These are phyloP conservation scores for Tetrapisispora pingtungensis DNA, from an alignment of 805 yeast genomes.

Conservation along the genomic window DNA sequence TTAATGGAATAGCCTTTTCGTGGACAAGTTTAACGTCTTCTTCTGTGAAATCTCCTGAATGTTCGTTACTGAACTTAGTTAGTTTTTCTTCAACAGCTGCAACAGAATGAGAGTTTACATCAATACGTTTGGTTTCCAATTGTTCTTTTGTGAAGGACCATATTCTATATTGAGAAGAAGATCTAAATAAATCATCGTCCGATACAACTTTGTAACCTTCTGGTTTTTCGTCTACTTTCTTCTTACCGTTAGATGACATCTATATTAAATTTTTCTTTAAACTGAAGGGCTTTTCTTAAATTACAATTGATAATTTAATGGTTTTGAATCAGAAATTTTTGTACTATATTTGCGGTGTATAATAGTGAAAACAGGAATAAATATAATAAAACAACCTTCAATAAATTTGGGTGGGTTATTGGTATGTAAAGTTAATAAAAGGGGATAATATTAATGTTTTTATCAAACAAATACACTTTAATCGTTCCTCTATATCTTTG, in stretches of 20 bases:
- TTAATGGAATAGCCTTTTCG: conserved; percentile 36
- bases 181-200: conserved; percentile 79
- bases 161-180: conserved; percentile 69
- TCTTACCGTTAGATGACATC: neutral
- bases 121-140: conserved; percentile 38
- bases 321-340: no score
- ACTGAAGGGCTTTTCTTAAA: no score
- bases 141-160: conserved; percentile 75
- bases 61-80: conserved; percentile 20
- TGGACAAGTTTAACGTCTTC: conserved; percentile 23
- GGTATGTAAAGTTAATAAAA: no score
- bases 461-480: no score
- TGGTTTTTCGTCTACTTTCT: conserved; percentile 7
- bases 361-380: no score
- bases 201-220: conserved; percentile 35
- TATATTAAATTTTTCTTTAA: no score
- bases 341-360: no score
- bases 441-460: no score
- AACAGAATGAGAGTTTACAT: conserved; percentile 49
- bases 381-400: no score
- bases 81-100: conserved; percentile 27
- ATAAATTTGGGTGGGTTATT: no score
- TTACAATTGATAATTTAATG: no score
- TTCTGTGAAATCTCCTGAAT: conserved; percentile 22
- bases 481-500: no score